Percentiles rank a stretch among this genome's conserved stretches.
phyloP scores from a whole-genome alignment of 495 filamentous ascomycete genomes.

The Recurvomyces mirabilis region DNA sequence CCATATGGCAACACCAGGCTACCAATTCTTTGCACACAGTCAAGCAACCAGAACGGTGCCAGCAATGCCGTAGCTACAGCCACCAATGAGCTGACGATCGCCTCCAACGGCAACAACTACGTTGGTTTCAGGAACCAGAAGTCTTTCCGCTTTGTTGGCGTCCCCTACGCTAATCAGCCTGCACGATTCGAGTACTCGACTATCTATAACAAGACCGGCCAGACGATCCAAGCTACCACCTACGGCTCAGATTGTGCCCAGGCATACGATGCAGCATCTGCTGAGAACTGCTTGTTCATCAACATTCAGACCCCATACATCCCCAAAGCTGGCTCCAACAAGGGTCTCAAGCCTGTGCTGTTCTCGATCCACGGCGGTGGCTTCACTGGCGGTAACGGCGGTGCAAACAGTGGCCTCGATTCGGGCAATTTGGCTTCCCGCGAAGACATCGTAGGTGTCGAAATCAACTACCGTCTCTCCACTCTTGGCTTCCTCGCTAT shows the following conservation, averaged over 20 bases:
- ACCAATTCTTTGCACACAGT: slow-evolving; percentile 38
- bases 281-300: slow-evolving; percentile 38
- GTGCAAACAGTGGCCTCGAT: slow-evolving; percentile 31
- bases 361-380: slow-evolving; percentile 42
- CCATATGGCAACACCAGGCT: slow-evolving; percentile 21
- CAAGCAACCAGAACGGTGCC: slow-evolving; percentile 22
- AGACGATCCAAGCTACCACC: slow-evolving; percentile 35
- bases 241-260: slow-evolving; percentile 38
- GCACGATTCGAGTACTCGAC: slow-evolving; percentile 38
- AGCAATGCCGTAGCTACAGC: slow-evolving; percentile 18
- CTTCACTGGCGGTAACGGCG: slow-evolving; percentile 32
- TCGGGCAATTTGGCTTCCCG: slow-evolving; percentile 27
- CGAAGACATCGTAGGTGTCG: slow-evolving; percentile 28
- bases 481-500: slow-evolving; percentile 26
- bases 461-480: slow-evolving; percentile 28
- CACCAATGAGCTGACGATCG: slow-evolving; percentile 28
- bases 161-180: slow-evolving; percentile 40
- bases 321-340: slow-evolving; percentile 25
- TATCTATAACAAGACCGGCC: slow-evolving; percentile 33
- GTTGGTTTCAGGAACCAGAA: slow-evolving; percentile 41
- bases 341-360: slow-evolving; percentile 34
- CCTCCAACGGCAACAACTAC: slow-evolving; percentile 31
- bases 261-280: slow-evolving; percentile 23
- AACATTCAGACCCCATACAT: slow-evolving; percentile 37
- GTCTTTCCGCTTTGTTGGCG: slow-evolving; percentile 42